Conservation (phyloP, 495 filamentous ascomycete genomes). For the Penicillium egyptiacum region DNA sequence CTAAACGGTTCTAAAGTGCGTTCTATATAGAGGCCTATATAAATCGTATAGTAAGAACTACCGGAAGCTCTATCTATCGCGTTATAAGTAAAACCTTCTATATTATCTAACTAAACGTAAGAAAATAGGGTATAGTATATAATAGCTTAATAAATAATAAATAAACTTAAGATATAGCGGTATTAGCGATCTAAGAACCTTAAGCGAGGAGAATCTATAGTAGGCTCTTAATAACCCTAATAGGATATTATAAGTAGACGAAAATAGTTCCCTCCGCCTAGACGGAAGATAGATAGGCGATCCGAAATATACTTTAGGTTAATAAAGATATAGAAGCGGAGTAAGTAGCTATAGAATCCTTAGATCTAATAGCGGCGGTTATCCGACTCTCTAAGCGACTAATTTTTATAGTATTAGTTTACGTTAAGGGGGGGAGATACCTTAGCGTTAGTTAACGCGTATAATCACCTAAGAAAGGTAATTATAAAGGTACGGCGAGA, state of each 20-base stretch:
- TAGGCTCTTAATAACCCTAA: slow-evolving; percentile 24
- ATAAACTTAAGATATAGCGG: slow-evolving; percentile 18
- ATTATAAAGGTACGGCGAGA: too few relatives aligned
- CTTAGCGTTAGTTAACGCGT: too few relatives aligned
- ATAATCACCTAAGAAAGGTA: too few relatives aligned
- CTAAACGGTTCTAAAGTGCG: slow-evolving; percentile 24
- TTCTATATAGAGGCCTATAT: slow-evolving; percentile 28
- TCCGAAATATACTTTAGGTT: slow-evolving; percentile 36
- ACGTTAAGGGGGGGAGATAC: too few relatives aligned
- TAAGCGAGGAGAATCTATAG: slow-evolving; percentile 22
- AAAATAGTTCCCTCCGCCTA: slow-evolving; percentile 23
- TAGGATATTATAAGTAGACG: slow-evolving; percentile 31
- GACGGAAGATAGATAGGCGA: slow-evolving; percentile 27
- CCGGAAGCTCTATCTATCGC: slow-evolving; percentile 25
- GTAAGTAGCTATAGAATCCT: slow-evolving; percentile 24
- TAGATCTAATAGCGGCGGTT: slow-evolving; percentile 31
- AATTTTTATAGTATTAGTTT: too few relatives aligned
- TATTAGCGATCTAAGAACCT: slow-evolving; percentile 28
- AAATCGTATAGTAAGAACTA: slow-evolving; percentile 36
- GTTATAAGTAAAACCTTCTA: slow-evolving; percentile 31
- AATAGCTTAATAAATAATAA: slow-evolving; percentile 34
- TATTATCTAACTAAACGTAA: slow-evolving; percentile 33
- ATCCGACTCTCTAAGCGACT: slow-evolving; percentile 20
- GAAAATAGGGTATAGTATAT: slow-evolving; percentile 28
- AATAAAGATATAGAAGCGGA: slow-evolving; percentile 30